Evolutionary conservation across 2,329 filamentous ascomycete genomes (phyloP).

Genomic region (Scytalidium sp.): DNA sequence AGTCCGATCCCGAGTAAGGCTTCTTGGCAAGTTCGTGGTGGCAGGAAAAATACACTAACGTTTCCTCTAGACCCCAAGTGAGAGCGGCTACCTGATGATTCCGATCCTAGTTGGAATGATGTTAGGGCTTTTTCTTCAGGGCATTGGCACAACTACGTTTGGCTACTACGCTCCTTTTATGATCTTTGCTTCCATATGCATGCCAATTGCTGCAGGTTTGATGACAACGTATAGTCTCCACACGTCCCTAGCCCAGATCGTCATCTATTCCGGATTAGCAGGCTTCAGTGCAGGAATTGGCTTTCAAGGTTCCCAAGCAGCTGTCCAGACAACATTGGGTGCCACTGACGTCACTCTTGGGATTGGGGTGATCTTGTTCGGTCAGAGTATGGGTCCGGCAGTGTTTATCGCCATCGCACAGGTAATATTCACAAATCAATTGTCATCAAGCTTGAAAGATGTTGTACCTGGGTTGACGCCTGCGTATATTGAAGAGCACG

Average conservation of each 20-base stretch:
- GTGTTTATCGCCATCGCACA: conserved; percentile 61
- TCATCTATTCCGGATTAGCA: conserved; percentile 12
- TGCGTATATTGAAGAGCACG: neutral
- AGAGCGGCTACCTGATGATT: too few species aligned
- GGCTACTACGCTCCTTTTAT: conserved; percentile 7
- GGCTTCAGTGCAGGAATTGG: conserved; percentile 3
- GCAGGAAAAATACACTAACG: too few species aligned
- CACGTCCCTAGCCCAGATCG: conserved; percentile 11
- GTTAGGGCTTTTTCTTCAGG: conserved; percentile 6
- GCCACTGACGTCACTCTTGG: conserved; percentile 44
- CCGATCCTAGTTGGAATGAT: conserved; percentile 10
- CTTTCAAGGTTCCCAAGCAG: conserved; percentile 2
- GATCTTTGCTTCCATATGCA: conserved; percentile 8
- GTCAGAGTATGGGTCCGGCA: conserved; percentile 61
- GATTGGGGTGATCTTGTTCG: conserved; percentile 52
- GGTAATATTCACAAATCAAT: conserved; percentile 61
- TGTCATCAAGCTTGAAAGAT: conserved; percentile 45
- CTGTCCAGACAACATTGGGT: conserved; percentile 44
- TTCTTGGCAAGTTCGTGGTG: too few species aligned
- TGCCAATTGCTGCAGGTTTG: conserved; percentile 1
- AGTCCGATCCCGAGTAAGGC: too few species aligned
- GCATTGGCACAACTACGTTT: neutral
- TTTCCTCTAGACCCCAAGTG: too few species aligned
- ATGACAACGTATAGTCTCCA: conserved; percentile 1
- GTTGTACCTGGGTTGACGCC: conserved; percentile 29